Percentiles rank a stretch among this genome's conserved stretches.
Evolutionary conservation across 192 early-diverging fungal genomes (phyloP).

Genomic region (Podila clonocystis): DNA sequence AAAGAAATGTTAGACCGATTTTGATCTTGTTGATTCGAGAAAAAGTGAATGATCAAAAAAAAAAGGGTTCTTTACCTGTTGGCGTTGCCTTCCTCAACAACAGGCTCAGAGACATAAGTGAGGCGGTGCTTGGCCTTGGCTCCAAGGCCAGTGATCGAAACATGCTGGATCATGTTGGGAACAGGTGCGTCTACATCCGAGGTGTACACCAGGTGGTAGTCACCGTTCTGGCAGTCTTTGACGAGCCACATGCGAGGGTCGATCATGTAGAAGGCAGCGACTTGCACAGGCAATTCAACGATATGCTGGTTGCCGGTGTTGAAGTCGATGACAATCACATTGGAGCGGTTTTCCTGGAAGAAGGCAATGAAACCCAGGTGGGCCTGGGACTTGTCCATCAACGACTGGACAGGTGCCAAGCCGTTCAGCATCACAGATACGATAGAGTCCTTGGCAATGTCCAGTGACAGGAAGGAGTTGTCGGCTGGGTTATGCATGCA

Average conservation of each 20-base stretch:
- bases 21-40: not conserved
- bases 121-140: slow-evolving; percentile 51
- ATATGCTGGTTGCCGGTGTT: slow-evolving; percentile 60
- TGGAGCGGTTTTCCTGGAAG: slow-evolving; percentile 61
- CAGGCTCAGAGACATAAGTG: slow-evolving; percentile 33
- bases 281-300: slow-evolving; percentile 58
- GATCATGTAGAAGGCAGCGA: slow-evolving; percentile 52
- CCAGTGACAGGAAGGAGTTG: slow-evolving; percentile 64
- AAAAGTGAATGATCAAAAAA: not conserved
- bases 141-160: slow-evolving; percentile 33
- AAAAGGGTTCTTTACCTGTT: slow-evolving; percentile 12
- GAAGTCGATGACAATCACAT: slow-evolving; percentile 63
- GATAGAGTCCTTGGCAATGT: slow-evolving; percentile 59
- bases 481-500: slow-evolving; percentile 70
- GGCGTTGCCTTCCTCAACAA: slow-evolving; percentile 24
- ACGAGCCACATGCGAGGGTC: slow-evolving; percentile 60
- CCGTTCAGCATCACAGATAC: slow-evolving; percentile 56
- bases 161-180: slow-evolving; percentile 34
- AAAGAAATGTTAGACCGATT: not conserved
- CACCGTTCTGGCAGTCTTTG: slow-evolving; percentile 52
- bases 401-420: slow-evolving; percentile 19
- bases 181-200: slow-evolving; percentile 18
- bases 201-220: slow-evolving; percentile 49
- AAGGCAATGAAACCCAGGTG: slow-evolving; percentile 54
- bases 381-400: slow-evolving; percentile 50